Conservation (phyloP, 805 yeast species). For the Sugiyamaella qingdaonensis region DNA sequence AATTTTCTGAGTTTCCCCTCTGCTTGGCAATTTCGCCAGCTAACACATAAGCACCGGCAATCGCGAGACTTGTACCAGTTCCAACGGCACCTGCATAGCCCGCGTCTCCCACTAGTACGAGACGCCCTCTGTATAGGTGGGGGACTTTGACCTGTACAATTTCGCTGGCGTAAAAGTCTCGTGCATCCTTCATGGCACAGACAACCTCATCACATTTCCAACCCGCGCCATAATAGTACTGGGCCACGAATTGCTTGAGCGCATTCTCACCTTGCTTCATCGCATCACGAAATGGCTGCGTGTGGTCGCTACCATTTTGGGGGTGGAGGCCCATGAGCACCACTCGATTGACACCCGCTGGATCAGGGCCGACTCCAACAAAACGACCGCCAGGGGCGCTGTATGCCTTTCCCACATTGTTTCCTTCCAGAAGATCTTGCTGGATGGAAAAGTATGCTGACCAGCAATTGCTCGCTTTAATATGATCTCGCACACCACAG, state of each 20-base stretch:
- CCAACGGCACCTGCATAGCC: conserved; percentile 1
- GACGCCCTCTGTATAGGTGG: conserved; percentile 1
- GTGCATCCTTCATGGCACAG: background rate
- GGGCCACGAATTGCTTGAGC: too few relatives aligned
- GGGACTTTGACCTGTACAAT: conserved; percentile 1
- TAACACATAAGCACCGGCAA: too few relatives aligned
- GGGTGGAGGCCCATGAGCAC: background rate
- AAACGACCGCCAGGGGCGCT: too few relatives aligned
- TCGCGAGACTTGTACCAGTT: background rate
- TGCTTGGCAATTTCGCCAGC: background rate
- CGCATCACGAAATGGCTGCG: background rate
- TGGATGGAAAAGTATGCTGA: conserved; percentile 1
- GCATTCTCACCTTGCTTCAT: too few relatives aligned
- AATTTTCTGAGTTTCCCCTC: background rate
- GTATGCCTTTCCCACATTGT: background rate
- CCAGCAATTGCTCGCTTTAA: background rate
- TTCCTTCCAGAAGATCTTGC: background rate
- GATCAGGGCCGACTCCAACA: conserved; percentile 6
- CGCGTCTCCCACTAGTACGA: conserved; percentile 5
- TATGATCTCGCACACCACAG: conserved; percentile 1
- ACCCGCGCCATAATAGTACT: too few relatives aligned
- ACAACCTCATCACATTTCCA: too few relatives aligned
- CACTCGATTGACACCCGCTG: background rate
- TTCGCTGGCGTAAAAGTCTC: conserved; percentile 4
- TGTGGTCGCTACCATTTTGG: background rate